Evolutionary conservation across 78 protist genomes (phyloP).

Genomic region (Tieghemostelium lacteum): DNA sequence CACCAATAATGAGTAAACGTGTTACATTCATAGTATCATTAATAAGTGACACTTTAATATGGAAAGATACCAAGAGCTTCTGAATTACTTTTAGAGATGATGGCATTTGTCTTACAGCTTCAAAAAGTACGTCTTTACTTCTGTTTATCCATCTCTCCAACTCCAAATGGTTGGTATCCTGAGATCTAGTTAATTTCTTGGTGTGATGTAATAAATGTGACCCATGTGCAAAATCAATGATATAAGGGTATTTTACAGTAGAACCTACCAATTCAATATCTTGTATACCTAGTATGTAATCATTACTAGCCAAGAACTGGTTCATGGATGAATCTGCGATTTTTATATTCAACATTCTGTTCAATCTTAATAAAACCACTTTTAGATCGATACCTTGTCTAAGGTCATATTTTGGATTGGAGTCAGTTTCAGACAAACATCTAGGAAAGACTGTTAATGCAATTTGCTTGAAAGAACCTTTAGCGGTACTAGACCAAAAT

Average conservation of each 20-base stretch:
- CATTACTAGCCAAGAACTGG: conserved; percentile 32
- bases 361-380: conserved; percentile 13
- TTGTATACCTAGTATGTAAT: conserved; percentile 11
- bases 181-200: not conserved
- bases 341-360: conserved; percentile 31
- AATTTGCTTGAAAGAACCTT: conserved; percentile 35
- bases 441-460: conserved; percentile 43
- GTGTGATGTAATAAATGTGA: conserved; percentile 14
- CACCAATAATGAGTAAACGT: not conserved
- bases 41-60: not conserved
- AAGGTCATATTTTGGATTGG: not conserved
- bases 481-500: conserved; percentile 20
- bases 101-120: conserved; percentile 48
- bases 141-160: conserved; percentile 31
- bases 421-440: conserved; percentile 10
- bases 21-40: not conserved
- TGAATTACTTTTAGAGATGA: not conserved
- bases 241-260: conserved; percentile 37
- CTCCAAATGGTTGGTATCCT: not conserved
- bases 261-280: conserved; percentile 58
- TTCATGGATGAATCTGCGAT: not conserved
- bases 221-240: conserved; percentile 44
- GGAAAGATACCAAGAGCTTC: not conserved
- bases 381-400: conserved; percentile 6
- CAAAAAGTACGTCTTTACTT: not conserved